Evolutionary conservation across 2,329 filamentous ascomycete genomes (phyloP), one percentile per base, ranked within the genome.

Genomic region (Ophiostoma australiae): DNA sequence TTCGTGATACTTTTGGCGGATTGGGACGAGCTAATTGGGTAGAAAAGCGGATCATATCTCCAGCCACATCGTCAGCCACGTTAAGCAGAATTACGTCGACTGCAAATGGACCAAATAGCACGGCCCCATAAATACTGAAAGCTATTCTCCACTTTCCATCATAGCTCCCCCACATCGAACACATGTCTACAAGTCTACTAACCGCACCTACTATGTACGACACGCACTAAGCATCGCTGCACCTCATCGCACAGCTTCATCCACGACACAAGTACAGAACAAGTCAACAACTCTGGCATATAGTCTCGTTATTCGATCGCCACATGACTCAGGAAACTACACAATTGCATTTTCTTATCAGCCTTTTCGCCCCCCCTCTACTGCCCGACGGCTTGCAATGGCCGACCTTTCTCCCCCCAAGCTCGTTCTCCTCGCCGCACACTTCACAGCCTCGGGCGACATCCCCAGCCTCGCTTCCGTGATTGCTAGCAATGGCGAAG

Each of bases 371-470:
- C 27, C n/a, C n/a, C 69, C 8, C 35, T 8, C 4, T 8, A n/a
- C 23, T 13, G n/a, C 31, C 27, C 66, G 31, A 48, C 44, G 37
- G 66, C 58, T 31, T 66, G 23, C 58, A 69, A 70, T 71, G 65
- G 74, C 80, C 70, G 77, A 80, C 65, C 82, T 92, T 71, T 89
- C 89, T 13, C 83, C 88, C 68, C 84, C 90, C 71, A 91, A 93
- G 78, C 86, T 89, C 74, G 82, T 93, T 72, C 85, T 95, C 72
- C 85, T 94, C 68, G 90, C 92, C 65, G 89, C 89, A 31, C 87
- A 92, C 76, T 85, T 89, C 75, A 88, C 91, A 70, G 85, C 86
- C 73, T 86, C 87, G 76, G 84, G 87, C 77, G 86, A 94, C 77
- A 82, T 93, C 75, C 78, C 84, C 75, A 84, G 85, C 74, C 81